A percentile compares a stretch with the other conserved stretches of the same genome.
Conservation (phyloP, 1,284 basidiomycete species). For the Peniophora sp. region DNA sequence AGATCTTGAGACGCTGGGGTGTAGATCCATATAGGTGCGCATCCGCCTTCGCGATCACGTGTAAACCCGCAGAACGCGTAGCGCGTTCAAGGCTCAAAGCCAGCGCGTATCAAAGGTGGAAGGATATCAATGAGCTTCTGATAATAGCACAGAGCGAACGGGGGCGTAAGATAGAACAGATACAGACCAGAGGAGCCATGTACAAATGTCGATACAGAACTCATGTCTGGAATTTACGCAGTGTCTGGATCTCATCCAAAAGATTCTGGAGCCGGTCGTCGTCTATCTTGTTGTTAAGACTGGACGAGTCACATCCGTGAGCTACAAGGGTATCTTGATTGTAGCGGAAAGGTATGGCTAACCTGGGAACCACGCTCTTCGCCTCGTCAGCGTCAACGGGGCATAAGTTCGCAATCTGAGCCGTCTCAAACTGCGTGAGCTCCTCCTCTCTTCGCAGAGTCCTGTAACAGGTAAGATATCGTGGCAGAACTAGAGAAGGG, state of each 20-base stretch:
- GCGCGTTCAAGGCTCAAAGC: too few relatives aligned
- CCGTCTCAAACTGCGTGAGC: slow-evolving; percentile 86
- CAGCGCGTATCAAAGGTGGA: too few relatives aligned
- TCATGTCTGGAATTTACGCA: slow-evolving; percentile 81
- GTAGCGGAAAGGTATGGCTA: slow-evolving; percentile 11
- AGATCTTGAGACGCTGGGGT: too few relatives aligned
- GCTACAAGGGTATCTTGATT: too few relatives aligned
- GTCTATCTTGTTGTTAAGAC: slow-evolving; percentile 73
- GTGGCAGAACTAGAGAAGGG: neutral
- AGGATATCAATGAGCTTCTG: too few relatives aligned
- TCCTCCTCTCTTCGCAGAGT: slow-evolving; percentile 69
- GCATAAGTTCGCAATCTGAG: slow-evolving; percentile 87
- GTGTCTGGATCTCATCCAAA: slow-evolving; percentile 81
- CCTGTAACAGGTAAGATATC: slow-evolving; percentile 25
- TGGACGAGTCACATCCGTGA: too few relatives aligned
- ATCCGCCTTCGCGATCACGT: too few relatives aligned
- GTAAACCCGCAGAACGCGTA: too few relatives aligned
- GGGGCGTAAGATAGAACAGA: too few relatives aligned
- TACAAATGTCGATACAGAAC: neutral
- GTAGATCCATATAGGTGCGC: too few relatives aligned
- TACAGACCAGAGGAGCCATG: too few relatives aligned
- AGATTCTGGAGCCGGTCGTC: slow-evolving; percentile 78
- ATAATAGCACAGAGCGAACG: too few relatives aligned
- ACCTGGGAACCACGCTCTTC: slow-evolving; percentile 88
- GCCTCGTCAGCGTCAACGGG: slow-evolving; percentile 86